Percentiles rank a stretch among this genome's conserved stretches.
Evolutionary conservation across 2,329 filamentous ascomycete species (phyloP).

Genomic region (Colletotrichum sp.): DNA sequence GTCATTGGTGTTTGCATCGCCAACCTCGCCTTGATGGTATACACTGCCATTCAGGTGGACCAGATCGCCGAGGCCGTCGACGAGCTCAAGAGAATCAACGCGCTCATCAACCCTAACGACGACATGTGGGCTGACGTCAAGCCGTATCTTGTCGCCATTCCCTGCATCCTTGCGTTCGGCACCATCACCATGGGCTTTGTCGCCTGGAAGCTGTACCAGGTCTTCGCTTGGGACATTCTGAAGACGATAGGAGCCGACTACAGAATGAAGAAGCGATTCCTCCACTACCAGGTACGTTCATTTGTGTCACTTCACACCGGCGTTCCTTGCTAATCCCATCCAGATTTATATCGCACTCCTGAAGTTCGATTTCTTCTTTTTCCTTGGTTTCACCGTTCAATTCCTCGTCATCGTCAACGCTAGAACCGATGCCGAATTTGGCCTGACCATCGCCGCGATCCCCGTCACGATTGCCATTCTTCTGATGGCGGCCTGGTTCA

Average conservation of each 20-base stretch:
- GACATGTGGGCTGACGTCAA: conserved; percentile 73
- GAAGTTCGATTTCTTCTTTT: conserved; percentile 99
- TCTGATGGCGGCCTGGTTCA: conserved; percentile 82
- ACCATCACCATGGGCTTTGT: conserved; percentile 77
- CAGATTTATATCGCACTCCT: conserved; percentile 97
- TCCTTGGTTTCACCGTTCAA: conserved; percentile 97
- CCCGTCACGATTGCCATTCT: conserved; percentile 91
- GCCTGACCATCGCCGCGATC: conserved; percentile 85
- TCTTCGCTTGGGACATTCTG: conserved; percentile 99
- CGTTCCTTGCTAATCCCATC: background rate
- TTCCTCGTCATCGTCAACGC: conserved; percentile 90
- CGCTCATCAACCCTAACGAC: conserved; percentile 28
- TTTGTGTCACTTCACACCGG: background rate
- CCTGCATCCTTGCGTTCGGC: conserved; percentile 78
- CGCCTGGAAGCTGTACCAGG: conserved; percentile 95
- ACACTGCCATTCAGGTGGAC: conserved; percentile 90
- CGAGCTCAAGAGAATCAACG: conserved; percentile 48
- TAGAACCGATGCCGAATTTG: conserved; percentile 75
- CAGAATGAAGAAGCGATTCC: conserved; percentile 93
- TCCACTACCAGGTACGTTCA: conserved; percentile 85
- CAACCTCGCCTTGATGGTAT: conserved; percentile 90
- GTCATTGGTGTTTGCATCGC: conserved; percentile 93
- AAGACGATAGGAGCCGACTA: conserved; percentile 98
- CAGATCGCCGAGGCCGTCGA: conserved; percentile 81
- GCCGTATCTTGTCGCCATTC: conserved; percentile 84